These are phyloP conservation scores for Phialophora macrospora DNA, from an alignment of 2,329 filamentous ascomycete genomes.

Conservation along the genomic window DNA sequence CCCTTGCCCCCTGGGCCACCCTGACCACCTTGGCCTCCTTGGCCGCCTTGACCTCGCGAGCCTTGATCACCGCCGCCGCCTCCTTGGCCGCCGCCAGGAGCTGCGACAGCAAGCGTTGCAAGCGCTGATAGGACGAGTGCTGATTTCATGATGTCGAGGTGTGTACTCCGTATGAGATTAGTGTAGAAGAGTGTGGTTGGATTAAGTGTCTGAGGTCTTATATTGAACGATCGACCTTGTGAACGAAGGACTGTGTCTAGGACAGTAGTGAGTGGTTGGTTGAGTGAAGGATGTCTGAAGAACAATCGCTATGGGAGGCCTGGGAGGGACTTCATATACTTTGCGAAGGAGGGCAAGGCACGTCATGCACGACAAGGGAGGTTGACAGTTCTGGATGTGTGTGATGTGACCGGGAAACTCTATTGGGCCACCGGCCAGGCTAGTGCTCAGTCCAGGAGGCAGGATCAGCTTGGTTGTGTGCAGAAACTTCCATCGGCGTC, in stretches of 20 bases:
- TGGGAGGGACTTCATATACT: slow-evolving; percentile 34
- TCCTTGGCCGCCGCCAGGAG: slow-evolving; percentile 27
- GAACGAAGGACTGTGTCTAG: slow-evolving; percentile 31
- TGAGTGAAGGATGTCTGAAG: slow-evolving; percentile 26
- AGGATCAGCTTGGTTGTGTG: slow-evolving; percentile 19
- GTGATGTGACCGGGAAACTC: slow-evolving; percentile 21
- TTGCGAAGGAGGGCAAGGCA: slow-evolving; percentile 22
- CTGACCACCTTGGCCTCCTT: slow-evolving; percentile 28
- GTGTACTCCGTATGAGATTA: slow-evolving; percentile 16
- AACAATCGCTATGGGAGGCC: slow-evolving; percentile 17
- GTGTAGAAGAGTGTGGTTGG: slow-evolving; percentile 8
- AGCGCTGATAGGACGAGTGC: slow-evolving; percentile 33
- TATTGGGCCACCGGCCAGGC: slow-evolving; percentile 15
- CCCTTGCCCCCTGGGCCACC: slow-evolving; percentile 30
- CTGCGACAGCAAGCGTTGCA: slow-evolving; percentile 34
- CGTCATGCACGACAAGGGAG: slow-evolving; percentile 31
- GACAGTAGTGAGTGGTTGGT: slow-evolving; percentile 30
- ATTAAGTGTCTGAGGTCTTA: slow-evolving; percentile 17
- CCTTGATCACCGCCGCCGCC: slow-evolving; percentile 21
- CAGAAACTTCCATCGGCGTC: slow-evolving; percentile 7
- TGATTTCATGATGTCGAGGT: slow-evolving; percentile 34
- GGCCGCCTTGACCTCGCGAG: slow-evolving; percentile 18
- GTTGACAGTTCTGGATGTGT: slow-evolving; percentile 28
- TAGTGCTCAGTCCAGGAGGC: slow-evolving; percentile 28
- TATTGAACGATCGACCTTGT: slow-evolving; percentile 12